Conservation (phyloP, 1,139 yeast genomes). For the Blastobotrys arbuscula region DNA sequence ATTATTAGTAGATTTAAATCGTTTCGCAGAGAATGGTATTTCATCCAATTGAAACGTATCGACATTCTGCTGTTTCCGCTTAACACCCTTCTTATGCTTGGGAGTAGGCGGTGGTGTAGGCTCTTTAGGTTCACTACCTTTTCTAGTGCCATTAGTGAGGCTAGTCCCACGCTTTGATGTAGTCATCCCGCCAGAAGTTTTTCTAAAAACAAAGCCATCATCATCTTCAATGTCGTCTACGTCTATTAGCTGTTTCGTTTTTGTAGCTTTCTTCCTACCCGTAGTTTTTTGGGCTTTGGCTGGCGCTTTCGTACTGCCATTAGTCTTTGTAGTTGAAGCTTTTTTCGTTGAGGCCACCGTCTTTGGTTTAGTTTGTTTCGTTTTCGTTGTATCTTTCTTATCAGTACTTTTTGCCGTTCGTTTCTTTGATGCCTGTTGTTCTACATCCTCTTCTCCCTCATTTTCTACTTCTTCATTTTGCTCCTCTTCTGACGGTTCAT, state of each 20-base stretch:
- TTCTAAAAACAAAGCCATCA: conserved; percentile 24
- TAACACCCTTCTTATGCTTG: not conserved
- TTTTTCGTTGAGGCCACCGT: not conserved
- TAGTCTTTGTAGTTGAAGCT: not conserved
- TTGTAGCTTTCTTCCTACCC: conserved; percentile 12
- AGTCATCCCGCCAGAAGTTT: conserved; percentile 5
- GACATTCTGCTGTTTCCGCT: not conserved
- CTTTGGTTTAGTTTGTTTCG: not conserved
- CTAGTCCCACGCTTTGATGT: too few species aligned
- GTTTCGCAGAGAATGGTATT: conserved; percentile 10
- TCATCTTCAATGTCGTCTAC: conserved; percentile 24
- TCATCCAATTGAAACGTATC: conserved; percentile 5
- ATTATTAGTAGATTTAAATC: conserved; percentile 4
- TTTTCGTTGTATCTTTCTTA: too few species aligned
- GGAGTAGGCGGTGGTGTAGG: conserved; percentile 13
- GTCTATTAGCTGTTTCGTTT: conserved; percentile 6
- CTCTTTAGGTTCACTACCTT: not conserved
- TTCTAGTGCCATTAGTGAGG: conserved; percentile 4
- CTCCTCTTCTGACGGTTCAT: conserved; percentile 1
- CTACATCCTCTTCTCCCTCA: not conserved
- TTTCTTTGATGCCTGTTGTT: not conserved
- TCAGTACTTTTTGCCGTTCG: not conserved
- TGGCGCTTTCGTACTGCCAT: not conserved
- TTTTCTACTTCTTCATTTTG: not conserved
- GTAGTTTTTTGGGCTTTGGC: not conserved